Conservation (phyloP, 176 grass and related monocot genomes). For the Rhipidocladum racemiflorum region DNA sequence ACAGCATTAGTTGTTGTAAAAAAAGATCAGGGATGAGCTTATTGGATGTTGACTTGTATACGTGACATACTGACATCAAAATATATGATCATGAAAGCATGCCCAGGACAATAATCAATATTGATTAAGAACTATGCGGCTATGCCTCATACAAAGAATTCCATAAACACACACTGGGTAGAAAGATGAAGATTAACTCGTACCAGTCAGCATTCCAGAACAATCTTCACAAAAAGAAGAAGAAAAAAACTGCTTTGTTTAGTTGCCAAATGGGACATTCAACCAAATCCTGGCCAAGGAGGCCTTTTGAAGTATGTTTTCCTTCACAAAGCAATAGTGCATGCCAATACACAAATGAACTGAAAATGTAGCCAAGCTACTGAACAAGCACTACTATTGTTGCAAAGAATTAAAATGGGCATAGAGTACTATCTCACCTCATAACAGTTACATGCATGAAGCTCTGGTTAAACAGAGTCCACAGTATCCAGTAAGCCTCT, state of each 20-base stretch:
- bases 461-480: slow-evolving; percentile 69
- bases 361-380: slow-evolving; percentile 3
- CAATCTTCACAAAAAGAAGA: not conserved
- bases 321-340: not conserved
- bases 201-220: slow-evolving; percentile 17
- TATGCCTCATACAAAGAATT: not conserved
- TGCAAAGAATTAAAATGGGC: slow-evolving; percentile 15
- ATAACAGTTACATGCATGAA: slow-evolving; percentile 45
- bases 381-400: not conserved
- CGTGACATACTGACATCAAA: not conserved
- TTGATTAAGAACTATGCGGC: slow-evolving; percentile 7
- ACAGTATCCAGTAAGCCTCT: slow-evolving; percentile 86
- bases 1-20: not conserved
- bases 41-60: not conserved
- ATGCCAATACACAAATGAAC: slow-evolving; percentile 28
- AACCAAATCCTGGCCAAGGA: not conserved
- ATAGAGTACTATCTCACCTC: slow-evolving; percentile 52
- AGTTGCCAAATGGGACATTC: slow-evolving; percentile 4
- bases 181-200: slow-evolving; percentile 17
- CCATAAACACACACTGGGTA: not conserved
- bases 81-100: not conserved
- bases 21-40: not conserved
- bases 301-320: not conserved
- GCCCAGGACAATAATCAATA: not conserved
- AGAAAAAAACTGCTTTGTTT: not conserved